Conservation (phyloP, 352 stramenopile genomes). For the Phytophthora chlamydospora region DNA sequence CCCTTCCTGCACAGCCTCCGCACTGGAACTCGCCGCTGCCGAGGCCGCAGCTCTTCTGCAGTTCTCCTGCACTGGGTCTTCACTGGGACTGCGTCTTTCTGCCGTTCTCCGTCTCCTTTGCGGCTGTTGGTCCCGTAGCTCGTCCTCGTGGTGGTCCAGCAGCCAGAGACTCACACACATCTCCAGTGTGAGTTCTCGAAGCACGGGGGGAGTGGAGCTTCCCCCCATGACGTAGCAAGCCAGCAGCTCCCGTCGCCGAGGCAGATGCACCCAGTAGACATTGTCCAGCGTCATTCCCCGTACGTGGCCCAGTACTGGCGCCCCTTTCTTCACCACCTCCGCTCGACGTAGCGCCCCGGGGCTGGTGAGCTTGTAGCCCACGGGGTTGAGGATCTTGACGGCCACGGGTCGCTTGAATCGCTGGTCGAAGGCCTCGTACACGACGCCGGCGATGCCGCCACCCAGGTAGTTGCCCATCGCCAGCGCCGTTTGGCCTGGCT, state of each 20-base stretch:
- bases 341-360: slow-evolving; percentile 73
- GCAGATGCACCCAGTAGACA: slow-evolving; percentile 79
- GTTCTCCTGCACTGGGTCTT: slow-evolving; percentile 51
- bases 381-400: slow-evolving; percentile 97
- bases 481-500: slow-evolving; percentile 46
- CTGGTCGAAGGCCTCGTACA: slow-evolving; percentile 92
- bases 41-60: slow-evolving; percentile 10
- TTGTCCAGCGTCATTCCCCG: slow-evolving; percentile 77
- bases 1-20: neutral
- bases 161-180: slow-evolving; percentile 89
- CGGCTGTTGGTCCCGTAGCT: slow-evolving; percentile 26
- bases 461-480: slow-evolving; percentile 93
- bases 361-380: slow-evolving; percentile 93
- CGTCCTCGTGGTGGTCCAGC: slow-evolving; percentile 71
- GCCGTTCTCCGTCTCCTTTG: slow-evolving; percentile 11
- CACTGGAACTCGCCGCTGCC: neutral
- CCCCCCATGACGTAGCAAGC: slow-evolving; percentile 67
- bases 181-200: slow-evolving; percentile 82
- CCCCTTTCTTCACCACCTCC: slow-evolving; percentile 86
- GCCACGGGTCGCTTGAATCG: slow-evolving; percentile 85
- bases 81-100: slow-evolving; percentile 13
- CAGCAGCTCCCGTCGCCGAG: slow-evolving; percentile 64
- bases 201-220: slow-evolving; percentile 11
- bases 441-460: slow-evolving; percentile 91
- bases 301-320: slow-evolving; percentile 52